Percentiles rank a stretch among this genome's conserved stretches.
These are phyloP conservation scores for Ostreobium quekettii DNA, from an alignment of 139 green algal species.

Conservation along the genomic window DNA sequence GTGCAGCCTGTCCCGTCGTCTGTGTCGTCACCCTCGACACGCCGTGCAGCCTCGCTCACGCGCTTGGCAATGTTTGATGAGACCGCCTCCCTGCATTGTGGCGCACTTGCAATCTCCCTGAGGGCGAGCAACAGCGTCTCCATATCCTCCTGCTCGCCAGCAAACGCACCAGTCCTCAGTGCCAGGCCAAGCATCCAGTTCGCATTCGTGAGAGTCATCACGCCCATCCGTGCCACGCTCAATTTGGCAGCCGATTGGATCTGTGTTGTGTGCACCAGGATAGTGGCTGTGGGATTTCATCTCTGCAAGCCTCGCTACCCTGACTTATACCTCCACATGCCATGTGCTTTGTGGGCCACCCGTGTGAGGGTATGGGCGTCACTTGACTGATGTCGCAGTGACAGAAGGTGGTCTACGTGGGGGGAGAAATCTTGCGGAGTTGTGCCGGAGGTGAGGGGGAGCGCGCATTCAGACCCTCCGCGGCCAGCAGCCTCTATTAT, in stretches of 20 bases:
- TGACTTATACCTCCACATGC: too few species aligned
- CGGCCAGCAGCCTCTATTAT: background rate
- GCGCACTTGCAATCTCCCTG: constrained; percentile 18
- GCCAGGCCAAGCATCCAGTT: too few species aligned
- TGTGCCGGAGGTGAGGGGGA: background rate
- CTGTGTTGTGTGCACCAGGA: background rate
- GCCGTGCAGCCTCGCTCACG: too few species aligned
- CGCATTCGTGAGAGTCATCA: too few species aligned
- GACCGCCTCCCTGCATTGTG: background rate
- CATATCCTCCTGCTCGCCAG: constrained; percentile 34
- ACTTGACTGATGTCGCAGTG: too few species aligned
- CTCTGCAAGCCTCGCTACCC: background rate
- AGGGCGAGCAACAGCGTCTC: constrained; percentile 32
- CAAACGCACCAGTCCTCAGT: background rate
- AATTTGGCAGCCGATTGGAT: too few species aligned
- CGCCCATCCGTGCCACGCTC: too few species aligned
- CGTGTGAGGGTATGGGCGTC: too few species aligned
- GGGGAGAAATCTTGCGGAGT: background rate
- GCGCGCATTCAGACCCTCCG: background rate
- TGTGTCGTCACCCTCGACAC: background rate
- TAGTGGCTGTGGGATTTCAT: background rate
- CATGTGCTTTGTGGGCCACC: too few species aligned
- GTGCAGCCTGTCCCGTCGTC: background rate
- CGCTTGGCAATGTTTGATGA: background rate
- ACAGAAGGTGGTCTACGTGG: too few species aligned